Base-by-base conservation (phyloP, 352 stramenopile species). In the Thalassiosira livingstoniorum region DNA sequence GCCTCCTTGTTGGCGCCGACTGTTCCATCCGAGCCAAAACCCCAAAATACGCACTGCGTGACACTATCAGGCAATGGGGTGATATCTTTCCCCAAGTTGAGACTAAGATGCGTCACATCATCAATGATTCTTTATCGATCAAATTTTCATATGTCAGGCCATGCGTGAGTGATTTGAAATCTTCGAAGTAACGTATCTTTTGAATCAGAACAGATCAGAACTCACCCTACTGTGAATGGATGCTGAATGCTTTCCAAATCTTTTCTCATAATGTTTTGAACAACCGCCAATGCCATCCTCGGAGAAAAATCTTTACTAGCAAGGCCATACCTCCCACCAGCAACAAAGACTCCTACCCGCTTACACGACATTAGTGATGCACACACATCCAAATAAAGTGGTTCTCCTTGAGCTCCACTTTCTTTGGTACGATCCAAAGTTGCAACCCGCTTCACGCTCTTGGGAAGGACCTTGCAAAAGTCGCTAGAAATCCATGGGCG, bases 381-480 rank as follows among this genome's bases (percentile, higher is more conserved):
- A n/a, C 96, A 92, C 43, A 98, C 95, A 85, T 98, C 95, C 82
- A 97, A 83, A 81, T 97, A 98, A 5, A 98, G 86, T 43, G 96
- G 96, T 80, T 97, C 94, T 45, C 94, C 94, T 64, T 97, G 93
- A 63, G 94, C 95, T 15, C 91, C 95, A 61, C 86, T 78, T 80
- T 97, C 96, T 70, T 96, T 93, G 82, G 96, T 97, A 54, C 95
- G 94, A 85, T 98, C 96, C 21, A 98, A 86, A n/a, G 97, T 95
- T 0, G 95, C 95, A 63, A 98, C 89, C 55, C 96, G 96, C 54
- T 88, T 93, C 34, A 94, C 88, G 10, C 91, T 92, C 1, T 85
- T 53, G 4, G 96, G 96, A 23, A 97, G 83, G 23, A 92, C 88
- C 57, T 92, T 92, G 53, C 96, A 82, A 87, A 98, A 97, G 23